These are phyloP conservation scores for Rhizophora apiculata DNA, from an alignment of 345 rosid species.

Conservation along the genomic window DNA sequence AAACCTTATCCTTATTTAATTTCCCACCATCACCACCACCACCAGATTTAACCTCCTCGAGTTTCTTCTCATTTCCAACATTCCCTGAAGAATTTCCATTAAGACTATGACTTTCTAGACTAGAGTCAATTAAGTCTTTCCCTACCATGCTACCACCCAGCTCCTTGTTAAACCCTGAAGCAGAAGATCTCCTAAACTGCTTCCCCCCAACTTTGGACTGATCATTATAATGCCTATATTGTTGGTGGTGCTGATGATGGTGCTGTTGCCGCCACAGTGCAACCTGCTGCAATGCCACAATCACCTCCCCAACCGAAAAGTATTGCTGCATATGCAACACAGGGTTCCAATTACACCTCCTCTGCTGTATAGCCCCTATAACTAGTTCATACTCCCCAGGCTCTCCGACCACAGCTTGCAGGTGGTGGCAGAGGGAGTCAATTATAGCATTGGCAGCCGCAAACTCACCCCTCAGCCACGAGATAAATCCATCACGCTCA, in stretches of 20 bases:
- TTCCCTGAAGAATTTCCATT: conserved; percentile 35
- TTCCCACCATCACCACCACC: conserved; percentile 11
- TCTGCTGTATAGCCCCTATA: conserved; percentile 54
- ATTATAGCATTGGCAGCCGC: conserved; percentile 94
- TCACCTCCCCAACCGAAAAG: conserved; percentile 56
- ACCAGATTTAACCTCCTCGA: conserved; percentile 36
- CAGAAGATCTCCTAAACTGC: conserved; percentile 52
- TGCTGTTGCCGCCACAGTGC: conserved; percentile 51
- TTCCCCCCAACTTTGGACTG: conserved; percentile 51
- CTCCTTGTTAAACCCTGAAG: conserved; percentile 40
- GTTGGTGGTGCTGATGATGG: conserved; percentile 24
- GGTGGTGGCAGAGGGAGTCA: conserved; percentile 67
- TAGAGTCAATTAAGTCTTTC: conserved; percentile 41
- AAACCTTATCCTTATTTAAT: conserved; percentile 31
- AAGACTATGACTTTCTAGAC: conserved; percentile 27
- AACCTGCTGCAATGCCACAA: conserved; percentile 58
- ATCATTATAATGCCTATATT: conserved; percentile 36
- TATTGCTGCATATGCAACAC: conserved; percentile 85
- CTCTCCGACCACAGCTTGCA: conserved; percentile 51
- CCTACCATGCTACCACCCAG: conserved; percentile 35
- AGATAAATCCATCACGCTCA: conserved; percentile 75
- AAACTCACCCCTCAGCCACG: conserved; percentile 85
- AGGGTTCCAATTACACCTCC: conserved; percentile 75
- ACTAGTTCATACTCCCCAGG: conserved; percentile 67
- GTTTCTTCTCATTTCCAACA: conserved; percentile 23